Percentiles rank a stretch among this genome's conserved stretches.
phyloP scores from a whole-genome alignment of 2,329 filamentous ascomycete species.

The Aspergillus pseudoglaucus region DNA sequence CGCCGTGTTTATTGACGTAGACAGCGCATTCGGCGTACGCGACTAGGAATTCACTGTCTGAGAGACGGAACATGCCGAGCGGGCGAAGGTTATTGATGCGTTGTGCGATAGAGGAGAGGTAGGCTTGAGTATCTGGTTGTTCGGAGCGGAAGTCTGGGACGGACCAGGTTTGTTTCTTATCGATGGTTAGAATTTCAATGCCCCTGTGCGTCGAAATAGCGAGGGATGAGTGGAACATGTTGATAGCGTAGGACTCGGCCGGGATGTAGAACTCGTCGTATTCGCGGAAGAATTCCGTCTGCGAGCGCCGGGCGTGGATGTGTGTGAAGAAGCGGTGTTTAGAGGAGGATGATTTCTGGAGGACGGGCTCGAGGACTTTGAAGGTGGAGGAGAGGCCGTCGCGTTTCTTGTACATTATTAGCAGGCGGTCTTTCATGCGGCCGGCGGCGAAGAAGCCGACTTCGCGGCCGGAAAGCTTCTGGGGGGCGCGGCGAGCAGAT shows the following conservation, averaged over 20 bases:
- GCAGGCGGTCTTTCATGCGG: slow-evolving; percentile 89
- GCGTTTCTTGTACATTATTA: slow-evolving; percentile 96
- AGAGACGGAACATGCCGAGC: slow-evolving; percentile 92
- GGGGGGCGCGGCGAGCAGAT: slow-evolving; percentile 75
- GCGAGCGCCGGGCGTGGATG: slow-evolving; percentile 53
- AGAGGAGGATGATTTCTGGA: slow-evolving; percentile 85
- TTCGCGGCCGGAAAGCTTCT: slow-evolving; percentile 81
- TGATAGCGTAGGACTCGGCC: slow-evolving; percentile 87
- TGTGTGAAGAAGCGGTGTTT: slow-evolving; percentile 57
- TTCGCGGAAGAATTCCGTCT: slow-evolving; percentile 92
- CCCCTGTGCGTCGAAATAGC: slow-evolving; percentile 86
- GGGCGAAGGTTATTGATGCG: slow-evolving; percentile 78
- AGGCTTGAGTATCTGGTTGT: slow-evolving; percentile 49
- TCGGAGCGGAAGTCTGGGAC: slow-evolving; percentile 71
- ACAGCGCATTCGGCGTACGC: slow-evolving; percentile 95
- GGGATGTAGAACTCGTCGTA: slow-evolving; percentile 99
- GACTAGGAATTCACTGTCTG: slow-evolving; percentile 84
- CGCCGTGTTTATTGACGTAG: slow-evolving; percentile 96
- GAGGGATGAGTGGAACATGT: slow-evolving; percentile 90
- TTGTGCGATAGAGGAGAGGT: slow-evolving; percentile 76
- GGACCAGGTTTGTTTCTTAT: slow-evolving; percentile 93
- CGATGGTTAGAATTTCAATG: slow-evolving; percentile 90
- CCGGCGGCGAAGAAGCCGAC: slow-evolving; percentile 96
- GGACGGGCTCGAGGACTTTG: slow-evolving; percentile 89
- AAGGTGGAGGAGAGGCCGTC: slow-evolving; percentile 90